Evolutionary conservation across 345 rosid genomes (phyloP).

Genomic region (Salix viminalis): DNA sequence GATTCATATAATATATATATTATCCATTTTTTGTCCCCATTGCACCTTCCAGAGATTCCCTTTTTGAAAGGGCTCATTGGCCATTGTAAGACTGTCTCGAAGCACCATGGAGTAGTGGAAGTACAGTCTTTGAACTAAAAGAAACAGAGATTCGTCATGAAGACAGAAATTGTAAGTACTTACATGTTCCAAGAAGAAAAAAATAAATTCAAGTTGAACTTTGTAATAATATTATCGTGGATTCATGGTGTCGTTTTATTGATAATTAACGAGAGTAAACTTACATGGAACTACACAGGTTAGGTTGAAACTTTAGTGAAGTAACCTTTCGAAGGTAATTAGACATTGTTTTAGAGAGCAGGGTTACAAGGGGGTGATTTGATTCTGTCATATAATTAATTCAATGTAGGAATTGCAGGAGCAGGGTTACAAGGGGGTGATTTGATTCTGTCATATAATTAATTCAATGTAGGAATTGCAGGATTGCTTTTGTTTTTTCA

Average conservation of each 20-base stretch:
- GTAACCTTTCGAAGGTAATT: not conserved
- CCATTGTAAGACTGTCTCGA: not conserved
- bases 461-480: not conserved
- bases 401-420: not conserved
- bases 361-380: not conserved
- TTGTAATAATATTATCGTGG: not conserved
- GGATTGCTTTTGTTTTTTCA: not conserved
- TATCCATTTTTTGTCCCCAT: slow-evolving; percentile 21
- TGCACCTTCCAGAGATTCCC: not conserved
- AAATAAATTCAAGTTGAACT: not conserved
- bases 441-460: no score
- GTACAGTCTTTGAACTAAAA: not conserved
- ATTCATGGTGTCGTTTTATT: not conserved
- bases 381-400: no score
- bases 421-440: not conserved
- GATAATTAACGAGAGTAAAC: not conserved
- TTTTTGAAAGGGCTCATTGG: slow-evolving; percentile 7
- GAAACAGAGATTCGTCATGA: not conserved
- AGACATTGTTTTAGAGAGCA: not conserved
- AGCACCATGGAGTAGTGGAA: not conserved
- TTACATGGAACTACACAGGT: not conserved
- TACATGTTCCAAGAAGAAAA: not conserved
- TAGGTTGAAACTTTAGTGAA: not conserved
- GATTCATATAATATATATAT: not conserved
- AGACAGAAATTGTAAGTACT: not conserved